A percentile compares a stretch with the other conserved stretches of the same genome.
These are phyloP conservation scores for Monosporascus cannonballus DNA, from an alignment of 2,329 filamentous ascomycete species.

Conservation along the genomic window DNA sequence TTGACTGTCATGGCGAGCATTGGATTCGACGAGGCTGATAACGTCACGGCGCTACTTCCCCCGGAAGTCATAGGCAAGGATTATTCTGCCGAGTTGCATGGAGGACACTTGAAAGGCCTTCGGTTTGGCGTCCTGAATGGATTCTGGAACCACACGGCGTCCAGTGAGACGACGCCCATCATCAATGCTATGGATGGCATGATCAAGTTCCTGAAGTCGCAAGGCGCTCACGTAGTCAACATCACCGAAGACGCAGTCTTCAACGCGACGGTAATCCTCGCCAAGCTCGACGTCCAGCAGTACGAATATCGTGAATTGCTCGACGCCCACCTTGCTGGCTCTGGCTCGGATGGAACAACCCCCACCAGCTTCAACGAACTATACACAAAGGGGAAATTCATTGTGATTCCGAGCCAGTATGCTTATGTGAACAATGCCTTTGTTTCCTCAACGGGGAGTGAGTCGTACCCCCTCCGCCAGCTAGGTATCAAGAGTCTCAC, in stretches of 20 bases:
- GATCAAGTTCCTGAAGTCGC: conserved; percentile 35
- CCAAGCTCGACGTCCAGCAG: conserved; percentile 50
- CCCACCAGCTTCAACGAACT: conserved; percentile 42
- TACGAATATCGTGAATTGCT: conserved; percentile 54
- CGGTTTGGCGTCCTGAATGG: conserved; percentile 34
- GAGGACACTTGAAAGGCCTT: conserved; percentile 19
- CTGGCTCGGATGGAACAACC: conserved; percentile 33
- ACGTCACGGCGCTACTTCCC: conserved; percentile 43
- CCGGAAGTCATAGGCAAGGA: conserved; percentile 33
- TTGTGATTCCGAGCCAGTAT: conserved; percentile 56
- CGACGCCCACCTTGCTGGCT: conserved; percentile 46
- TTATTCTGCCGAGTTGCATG: conserved; percentile 35
- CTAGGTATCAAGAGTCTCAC: conserved; percentile 47
- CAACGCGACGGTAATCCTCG: conserved; percentile 42
- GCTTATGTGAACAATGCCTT: conserved; percentile 45
- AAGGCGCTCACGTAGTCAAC: conserved; percentile 44
- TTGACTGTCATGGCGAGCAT: conserved; percentile 47
- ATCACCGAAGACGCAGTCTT: conserved; percentile 40
- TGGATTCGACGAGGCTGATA: conserved; percentile 45
- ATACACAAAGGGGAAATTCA: conserved; percentile 44
- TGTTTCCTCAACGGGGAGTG: conserved; percentile 43
- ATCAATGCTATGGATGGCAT: conserved; percentile 45
- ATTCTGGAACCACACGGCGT: conserved; percentile 49
- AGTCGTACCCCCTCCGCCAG: conserved; percentile 41
- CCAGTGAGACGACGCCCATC: conserved; percentile 50